Evolutionary conservation across 2,329 filamentous ascomycete genomes (phyloP).

Genomic region (Trichoderma breve): DNA sequence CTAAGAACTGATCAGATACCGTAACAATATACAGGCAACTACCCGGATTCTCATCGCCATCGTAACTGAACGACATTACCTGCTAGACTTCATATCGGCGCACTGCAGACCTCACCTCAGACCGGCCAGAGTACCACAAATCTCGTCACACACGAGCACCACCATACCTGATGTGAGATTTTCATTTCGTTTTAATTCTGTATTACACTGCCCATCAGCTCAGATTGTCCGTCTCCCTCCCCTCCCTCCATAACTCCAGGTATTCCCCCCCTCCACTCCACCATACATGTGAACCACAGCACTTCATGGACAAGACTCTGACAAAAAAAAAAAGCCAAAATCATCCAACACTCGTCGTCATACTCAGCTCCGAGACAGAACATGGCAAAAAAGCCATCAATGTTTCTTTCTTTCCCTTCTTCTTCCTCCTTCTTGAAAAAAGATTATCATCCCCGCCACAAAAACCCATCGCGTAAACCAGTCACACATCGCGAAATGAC

Average conservation of each 20-base stretch:
- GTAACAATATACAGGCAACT: not conserved
- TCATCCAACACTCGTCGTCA: not conserved
- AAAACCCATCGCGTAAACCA: not conserved
- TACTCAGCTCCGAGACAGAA: not conserved
- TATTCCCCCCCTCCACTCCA: not conserved
- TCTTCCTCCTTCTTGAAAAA: not conserved
- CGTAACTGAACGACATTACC: not conserved
- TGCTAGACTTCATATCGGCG: not conserved
- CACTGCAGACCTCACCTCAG: not conserved
- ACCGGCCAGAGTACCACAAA: not conserved
- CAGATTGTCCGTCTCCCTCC: not conserved
- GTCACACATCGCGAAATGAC: not conserved
- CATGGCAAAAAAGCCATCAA: not conserved
- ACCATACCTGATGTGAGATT: not conserved
- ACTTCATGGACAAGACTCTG: not conserved
- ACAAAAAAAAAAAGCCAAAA: not conserved
- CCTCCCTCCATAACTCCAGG: not conserved
- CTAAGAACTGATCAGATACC: not conserved
- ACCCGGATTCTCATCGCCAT: not conserved
- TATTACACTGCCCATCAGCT: conserved; percentile 13
- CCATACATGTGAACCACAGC: not conserved
- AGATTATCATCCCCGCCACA: not conserved
- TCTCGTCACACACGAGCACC: not conserved
- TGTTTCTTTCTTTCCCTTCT: not conserved
- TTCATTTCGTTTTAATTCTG: conserved; percentile 12